These are phyloP conservation scores for Dioscorea cayenensis DNA, from an alignment of 116 monocot genomes.

Conservation along the genomic window DNA sequence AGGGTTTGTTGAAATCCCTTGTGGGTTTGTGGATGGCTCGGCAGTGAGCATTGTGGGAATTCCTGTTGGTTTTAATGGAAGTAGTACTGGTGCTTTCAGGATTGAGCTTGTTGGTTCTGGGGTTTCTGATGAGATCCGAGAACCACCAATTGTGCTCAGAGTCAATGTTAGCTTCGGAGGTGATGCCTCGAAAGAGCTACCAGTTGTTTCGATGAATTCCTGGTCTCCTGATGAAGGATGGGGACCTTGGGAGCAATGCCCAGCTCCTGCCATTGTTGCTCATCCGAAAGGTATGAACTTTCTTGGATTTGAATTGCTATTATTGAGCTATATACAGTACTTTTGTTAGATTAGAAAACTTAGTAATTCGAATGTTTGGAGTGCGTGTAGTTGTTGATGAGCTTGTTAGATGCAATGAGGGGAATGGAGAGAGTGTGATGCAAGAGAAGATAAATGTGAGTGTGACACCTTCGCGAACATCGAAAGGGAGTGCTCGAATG, in stretches of 20 bases:
- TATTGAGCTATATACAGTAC: constrained; percentile 1
- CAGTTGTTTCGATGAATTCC: constrained; percentile 35
- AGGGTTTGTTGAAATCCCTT: constrained; percentile 38
- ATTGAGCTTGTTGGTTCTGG: constrained; percentile 47
- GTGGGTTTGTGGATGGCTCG: constrained; percentile 68
- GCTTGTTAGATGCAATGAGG: constrained; percentile 67
- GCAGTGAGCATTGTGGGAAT: constrained; percentile 58
- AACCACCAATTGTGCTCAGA: constrained; percentile 38
- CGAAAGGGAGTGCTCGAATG: constrained; percentile 18
- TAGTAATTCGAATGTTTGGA: constrained; percentile 6
- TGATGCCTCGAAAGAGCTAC: constrained; percentile 6
- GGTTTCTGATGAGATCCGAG: not conserved
- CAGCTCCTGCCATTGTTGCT: constrained; percentile 11
- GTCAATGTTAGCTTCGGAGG: constrained; percentile 52
- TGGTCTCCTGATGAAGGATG: constrained; percentile 44
- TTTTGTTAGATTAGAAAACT: not conserved
- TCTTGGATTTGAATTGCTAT: not conserved
- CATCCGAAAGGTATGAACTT: constrained; percentile 33
- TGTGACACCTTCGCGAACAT: constrained; percentile 1
- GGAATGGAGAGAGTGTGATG: constrained; percentile 17
- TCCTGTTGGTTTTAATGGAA: constrained; percentile 24
- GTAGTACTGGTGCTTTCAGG: constrained; percentile 23
- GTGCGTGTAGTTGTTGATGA: constrained; percentile 69
- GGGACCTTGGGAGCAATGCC: constrained; percentile 69
- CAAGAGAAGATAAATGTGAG: constrained; percentile 21